Evolutionary conservation across 179 eudicot genomes (phyloP).

Genomic region (Amaranthus tricolor): DNA sequence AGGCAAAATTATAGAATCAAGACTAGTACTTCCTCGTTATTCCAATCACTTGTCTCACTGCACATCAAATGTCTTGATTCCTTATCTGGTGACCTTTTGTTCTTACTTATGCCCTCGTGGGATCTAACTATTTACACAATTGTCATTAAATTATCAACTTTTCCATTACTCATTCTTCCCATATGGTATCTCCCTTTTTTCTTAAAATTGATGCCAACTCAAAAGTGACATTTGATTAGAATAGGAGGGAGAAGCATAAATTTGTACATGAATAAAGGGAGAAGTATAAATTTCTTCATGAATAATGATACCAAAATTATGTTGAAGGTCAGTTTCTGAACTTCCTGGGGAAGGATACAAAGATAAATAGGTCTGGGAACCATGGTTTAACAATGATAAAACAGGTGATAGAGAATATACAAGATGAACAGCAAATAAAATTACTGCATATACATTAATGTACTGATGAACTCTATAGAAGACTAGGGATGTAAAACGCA

Average conservation of each 20-base stretch:
- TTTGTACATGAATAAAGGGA: not conserved
- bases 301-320: not conserved
- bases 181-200: too few relatives aligned
- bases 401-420: not conserved
- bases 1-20: not conserved
- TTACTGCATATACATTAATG: not conserved
- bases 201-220: too few relatives aligned
- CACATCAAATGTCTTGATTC: too few relatives aligned
- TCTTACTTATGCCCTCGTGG: too few relatives aligned
- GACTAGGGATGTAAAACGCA: not conserved
- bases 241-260: too few relatives aligned
- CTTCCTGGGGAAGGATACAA: not conserved
- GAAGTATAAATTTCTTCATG: not conserved
- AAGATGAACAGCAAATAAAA: not conserved
- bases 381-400: not conserved
- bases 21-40: not conserved
- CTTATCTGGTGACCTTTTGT: too few relatives aligned
- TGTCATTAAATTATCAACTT: too few relatives aligned
- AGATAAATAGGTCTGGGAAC: not conserved
- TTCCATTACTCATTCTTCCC: too few relatives aligned
- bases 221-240: too few relatives aligned
- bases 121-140: too few relatives aligned
- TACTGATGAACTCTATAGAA: not conserved
- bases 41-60: too few relatives aligned
- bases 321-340: not conserved